These are phyloP conservation scores for Fusarium miscanthi DNA, from an alignment of 2,329 filamentous ascomycete species.

Conservation along the genomic window DNA sequence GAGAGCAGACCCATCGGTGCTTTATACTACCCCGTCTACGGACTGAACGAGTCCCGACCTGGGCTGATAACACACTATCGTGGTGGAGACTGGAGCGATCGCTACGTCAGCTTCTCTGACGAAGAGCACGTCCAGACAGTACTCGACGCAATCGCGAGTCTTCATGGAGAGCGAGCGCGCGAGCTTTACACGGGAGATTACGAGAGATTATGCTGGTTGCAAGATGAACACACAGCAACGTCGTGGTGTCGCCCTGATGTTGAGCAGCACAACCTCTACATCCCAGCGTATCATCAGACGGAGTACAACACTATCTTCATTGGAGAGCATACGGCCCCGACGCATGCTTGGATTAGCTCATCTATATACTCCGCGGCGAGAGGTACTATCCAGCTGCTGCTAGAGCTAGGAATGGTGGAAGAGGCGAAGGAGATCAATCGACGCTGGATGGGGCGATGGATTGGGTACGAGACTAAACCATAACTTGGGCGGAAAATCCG, in stretches of 20 bases:
- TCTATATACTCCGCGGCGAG: conserved; percentile 75
- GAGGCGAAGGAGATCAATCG: conserved; percentile 28
- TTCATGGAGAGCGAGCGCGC: conserved; percentile 5
- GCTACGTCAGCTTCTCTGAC: background rate
- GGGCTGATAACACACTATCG: conserved; percentile 71
- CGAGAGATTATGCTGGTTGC: conserved; percentile 17
- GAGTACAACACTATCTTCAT: conserved; percentile 75
- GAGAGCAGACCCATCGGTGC: conserved; percentile 70
- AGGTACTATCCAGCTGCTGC: conserved; percentile 62
- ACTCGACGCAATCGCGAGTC: conserved; percentile 9
- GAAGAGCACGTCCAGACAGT: conserved; percentile 49
- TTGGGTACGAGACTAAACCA: background rate
- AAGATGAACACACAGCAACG: conserved; percentile 17
- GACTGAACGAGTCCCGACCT: conserved; percentile 71
- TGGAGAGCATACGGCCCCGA: conserved; percentile 76
- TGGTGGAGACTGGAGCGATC: conserved; percentile 48
- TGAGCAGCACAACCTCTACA: conserved; percentile 75
- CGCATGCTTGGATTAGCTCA: conserved; percentile 76
- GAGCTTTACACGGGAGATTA: conserved; percentile 15
- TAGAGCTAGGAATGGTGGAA: conserved; percentile 49
- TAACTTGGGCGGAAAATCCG: background rate
- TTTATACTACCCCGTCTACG: conserved; percentile 75
- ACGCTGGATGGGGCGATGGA: conserved; percentile 20
- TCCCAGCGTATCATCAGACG: conserved; percentile 79
- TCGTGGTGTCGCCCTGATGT: conserved; percentile 70